phyloP scores from a whole-genome alignment of 164 flowering plant species.

The Vitis rupestris region DNA sequence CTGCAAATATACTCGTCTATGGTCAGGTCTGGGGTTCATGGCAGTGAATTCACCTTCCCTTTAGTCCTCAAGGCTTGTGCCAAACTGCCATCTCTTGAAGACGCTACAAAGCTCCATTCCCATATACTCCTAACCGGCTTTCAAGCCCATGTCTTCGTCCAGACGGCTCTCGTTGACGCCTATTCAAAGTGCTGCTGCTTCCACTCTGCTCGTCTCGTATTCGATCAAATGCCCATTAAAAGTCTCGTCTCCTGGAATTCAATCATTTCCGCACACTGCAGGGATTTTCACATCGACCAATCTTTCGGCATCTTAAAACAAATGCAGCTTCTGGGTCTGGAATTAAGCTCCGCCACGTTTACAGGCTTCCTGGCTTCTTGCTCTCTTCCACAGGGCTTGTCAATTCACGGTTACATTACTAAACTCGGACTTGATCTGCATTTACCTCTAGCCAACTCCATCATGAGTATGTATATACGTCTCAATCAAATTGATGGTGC shows the following conservation, averaged over 20 bases:
- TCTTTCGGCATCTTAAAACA: conserved; percentile 27
- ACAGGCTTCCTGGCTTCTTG: conserved; percentile 12
- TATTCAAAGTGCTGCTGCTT: conserved; percentile 24
- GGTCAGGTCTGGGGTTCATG: conserved; percentile 26
- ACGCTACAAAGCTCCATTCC: conserved; percentile 28
- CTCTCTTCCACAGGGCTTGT: conserved; percentile 19
- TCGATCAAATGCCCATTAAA: conserved; percentile 36
- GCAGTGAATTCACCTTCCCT: conserved; percentile 35
- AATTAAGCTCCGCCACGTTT: conserved; percentile 26
- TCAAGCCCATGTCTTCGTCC: conserved; percentile 26
- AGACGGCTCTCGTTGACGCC: conserved; percentile 34
- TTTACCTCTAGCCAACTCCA: conserved; percentile 29
- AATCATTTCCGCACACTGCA: conserved; percentile 33
- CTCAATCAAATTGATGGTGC: conserved; percentile 21
- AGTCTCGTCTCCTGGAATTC: conserved; percentile 35
- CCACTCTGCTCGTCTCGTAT: conserved; percentile 24
- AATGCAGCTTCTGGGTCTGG: conserved; percentile 25
- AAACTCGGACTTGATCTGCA: conserved; percentile 27
- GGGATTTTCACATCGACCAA: conserved; percentile 10
- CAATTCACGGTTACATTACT: conserved; percentile 26
- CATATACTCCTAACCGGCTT: conserved; percentile 28
- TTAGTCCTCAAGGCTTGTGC: conserved; percentile 31
- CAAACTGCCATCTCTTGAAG: conserved; percentile 15
- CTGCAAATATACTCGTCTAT: conserved; percentile 28
- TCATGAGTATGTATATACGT: conserved; percentile 31